Percentiles rank a stretch among this genome's conserved stretches.
Evolutionary conservation across 2,329 filamentous ascomycete species (phyloP).

Genomic region (Sporothrix protearum): DNA sequence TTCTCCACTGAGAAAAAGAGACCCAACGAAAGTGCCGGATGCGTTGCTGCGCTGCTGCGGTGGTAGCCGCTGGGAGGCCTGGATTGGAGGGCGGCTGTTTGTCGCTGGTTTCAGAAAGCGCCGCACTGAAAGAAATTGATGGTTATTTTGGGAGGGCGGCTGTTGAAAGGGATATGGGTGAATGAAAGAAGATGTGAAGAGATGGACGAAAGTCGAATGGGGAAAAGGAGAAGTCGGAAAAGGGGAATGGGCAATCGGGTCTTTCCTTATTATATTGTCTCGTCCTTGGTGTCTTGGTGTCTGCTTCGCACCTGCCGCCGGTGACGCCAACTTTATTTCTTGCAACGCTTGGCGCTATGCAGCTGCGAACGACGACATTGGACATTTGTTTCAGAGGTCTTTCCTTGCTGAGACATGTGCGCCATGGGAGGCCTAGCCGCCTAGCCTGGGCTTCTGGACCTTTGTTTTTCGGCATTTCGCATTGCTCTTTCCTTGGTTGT

Average conservation of each 20-base stretch:
- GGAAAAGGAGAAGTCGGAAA: no score
- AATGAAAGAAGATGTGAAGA: not conserved
- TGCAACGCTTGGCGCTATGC: not conserved
- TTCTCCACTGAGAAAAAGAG: constrained; percentile 13
- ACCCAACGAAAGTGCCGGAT: constrained; percentile 16
- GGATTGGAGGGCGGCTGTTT: constrained; percentile 24
- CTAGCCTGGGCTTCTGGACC: not conserved
- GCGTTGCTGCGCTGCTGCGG: constrained; percentile 21
- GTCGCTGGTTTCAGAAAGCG: constrained; percentile 28
- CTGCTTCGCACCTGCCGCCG: not conserved
- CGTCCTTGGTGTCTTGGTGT: not conserved
- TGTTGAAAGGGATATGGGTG: not conserved
- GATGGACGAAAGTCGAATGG: no score
- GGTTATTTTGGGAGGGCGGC: not conserved
- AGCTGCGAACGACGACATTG: not conserved
- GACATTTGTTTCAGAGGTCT: not conserved
- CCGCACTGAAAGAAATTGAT: constrained; percentile 5
- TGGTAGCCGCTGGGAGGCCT: constrained; percentile 21
- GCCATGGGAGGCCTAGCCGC: constrained; percentile 19
- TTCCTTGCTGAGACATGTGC: constrained; percentile 18
- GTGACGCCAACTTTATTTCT: not conserved
- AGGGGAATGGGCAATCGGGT: not conserved
- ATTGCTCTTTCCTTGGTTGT: not conserved
- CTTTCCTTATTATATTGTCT: constrained; percentile 5
- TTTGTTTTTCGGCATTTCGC: not conserved